A percentile compares a stretch with the other conserved stretches of the same genome.
These are phyloP conservation scores for Cichorium intybus DNA, from an alignment of 140 eudicot species.

Conservation along the genomic window DNA sequence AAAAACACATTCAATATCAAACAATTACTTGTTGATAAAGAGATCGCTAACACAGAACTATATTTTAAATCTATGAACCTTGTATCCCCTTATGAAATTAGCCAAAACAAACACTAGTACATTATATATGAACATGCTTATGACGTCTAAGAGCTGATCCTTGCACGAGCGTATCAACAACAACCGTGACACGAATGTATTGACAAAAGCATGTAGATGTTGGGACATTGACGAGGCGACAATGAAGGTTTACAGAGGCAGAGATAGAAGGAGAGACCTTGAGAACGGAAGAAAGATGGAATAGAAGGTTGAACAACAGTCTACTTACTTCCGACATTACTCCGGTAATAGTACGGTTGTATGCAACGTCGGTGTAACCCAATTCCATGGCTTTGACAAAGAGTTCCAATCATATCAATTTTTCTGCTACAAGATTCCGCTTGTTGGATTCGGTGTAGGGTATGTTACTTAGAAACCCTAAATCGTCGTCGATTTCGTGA, in stretches of 20 bases:
- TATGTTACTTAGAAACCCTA: conserved; percentile 78
- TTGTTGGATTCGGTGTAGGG: conserved; percentile 74
- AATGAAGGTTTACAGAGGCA: conserved; percentile 55
- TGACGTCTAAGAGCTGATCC: conserved; percentile 38
- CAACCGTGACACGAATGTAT: conserved; percentile 67
- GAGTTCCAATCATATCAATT: conserved; percentile 56
- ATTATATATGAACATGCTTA: neutral
- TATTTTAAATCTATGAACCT: neutral
- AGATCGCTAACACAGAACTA: neutral
- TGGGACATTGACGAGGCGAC: conserved; percentile 47
- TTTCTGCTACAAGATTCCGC: conserved; percentile 24
- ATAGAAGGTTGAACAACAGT: conserved; percentile 53
- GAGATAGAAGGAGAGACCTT: conserved; percentile 47
- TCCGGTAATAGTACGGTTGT: conserved; percentile 72
- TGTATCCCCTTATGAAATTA: neutral
- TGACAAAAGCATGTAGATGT: conserved; percentile 53
- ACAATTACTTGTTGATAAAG: neutral
- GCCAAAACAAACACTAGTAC: neutral
- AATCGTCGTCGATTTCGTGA: no score
- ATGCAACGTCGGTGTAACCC: conserved; percentile 86
- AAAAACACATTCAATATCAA: conserved; percentile 33
- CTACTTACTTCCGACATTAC: conserved; percentile 79
- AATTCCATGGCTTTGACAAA: conserved; percentile 63
- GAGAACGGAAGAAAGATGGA: conserved; percentile 60
- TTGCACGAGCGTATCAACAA: conserved; percentile 56